Base-by-base conservation (phyloP, 208 protist species). In the Strigomonas oncopelti region DNA sequence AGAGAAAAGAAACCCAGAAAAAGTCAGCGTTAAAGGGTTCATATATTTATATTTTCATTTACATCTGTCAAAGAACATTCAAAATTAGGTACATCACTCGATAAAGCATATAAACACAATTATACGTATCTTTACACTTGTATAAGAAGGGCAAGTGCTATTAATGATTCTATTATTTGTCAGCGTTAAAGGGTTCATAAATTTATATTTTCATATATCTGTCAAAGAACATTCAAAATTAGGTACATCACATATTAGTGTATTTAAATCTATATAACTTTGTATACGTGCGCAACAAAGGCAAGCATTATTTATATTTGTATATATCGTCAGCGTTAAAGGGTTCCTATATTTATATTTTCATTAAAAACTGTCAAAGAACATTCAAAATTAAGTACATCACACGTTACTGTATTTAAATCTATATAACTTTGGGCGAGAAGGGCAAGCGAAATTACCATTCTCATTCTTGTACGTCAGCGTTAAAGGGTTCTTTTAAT, bases 131-230 rank as follows among this genome's bases (percentile, higher is more conserved):
- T n/a, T n/a, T n/a, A n/a, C n/a, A n/a, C n/a, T n/a, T n/a, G n/a
- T n/a, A n/a, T 11, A 58, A 60, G 16, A 31, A 60, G 11, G 46
- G n/a, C 38, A 62, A 62, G 9, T 20, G 46, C 9, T 46, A 62
- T 29, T 11, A 42, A 1, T 5, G 29, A 1, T 60, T 22, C 20
- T n/a, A 24, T 11, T 42, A 7, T 5, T 60, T 28, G 4, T 64
- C 59, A 64, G 59, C 20, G 59, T 64, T 64, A 64, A 64, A 64
- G 59, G 59, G 59, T 64, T 64, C 59, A 22, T 53, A 4, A 54
- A 28, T 31, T 48, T 52, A 53, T 24, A 8, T 64, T 64, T 64
- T 64, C 59, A 64, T 32, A 45, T 18, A 18, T n/a, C 56, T 45
- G 46, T 46, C 29, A 64, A 64, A 64, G 59, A 45, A 42, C 56